A percentile compares a stretch with the other conserved stretches of the same genome.
Evolutionary conservation across 352 stramenopile species (phyloP).

Genomic region (Globisporangium camurandrum): DNA sequence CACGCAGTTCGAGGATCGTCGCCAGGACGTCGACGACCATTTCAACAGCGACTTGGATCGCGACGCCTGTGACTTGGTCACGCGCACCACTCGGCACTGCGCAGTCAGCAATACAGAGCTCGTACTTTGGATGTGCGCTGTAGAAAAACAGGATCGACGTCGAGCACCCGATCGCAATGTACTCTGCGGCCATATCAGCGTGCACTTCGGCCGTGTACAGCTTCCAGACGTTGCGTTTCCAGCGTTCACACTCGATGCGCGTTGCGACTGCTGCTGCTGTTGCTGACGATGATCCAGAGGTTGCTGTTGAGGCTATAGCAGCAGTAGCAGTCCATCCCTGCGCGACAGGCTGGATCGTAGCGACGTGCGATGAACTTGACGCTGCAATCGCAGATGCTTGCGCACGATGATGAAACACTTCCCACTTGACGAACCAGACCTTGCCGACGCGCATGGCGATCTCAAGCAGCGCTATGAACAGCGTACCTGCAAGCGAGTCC

Average conservation of each 20-base stretch:
- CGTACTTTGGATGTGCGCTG: slow-evolving; percentile 20
- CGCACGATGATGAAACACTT: background rate
- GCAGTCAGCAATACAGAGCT: background rate
- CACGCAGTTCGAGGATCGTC: background rate
- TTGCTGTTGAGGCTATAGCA: background rate
- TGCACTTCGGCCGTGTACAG: slow-evolving; percentile 24
- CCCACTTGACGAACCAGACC: background rate
- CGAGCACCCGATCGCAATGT: slow-evolving; percentile 34
- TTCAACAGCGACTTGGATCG: background rate
- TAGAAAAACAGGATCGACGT: slow-evolving; percentile 33
- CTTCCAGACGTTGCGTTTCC: slow-evolving; percentile 13
- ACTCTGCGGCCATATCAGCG: slow-evolving; percentile 39
- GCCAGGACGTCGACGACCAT: background rate
- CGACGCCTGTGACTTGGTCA: background rate
- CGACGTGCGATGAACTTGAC: background rate
- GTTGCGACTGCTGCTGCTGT: background rate
- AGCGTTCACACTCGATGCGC: slow-evolving; percentile 5
- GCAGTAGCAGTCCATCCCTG: background rate
- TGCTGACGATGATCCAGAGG: background rate
- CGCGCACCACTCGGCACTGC: background rate
- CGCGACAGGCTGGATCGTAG: background rate
- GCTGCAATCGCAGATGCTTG: background rate
- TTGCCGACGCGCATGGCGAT: background rate
- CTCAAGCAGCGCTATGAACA: slow-evolving; percentile 1
- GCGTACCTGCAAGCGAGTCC: slow-evolving; percentile 2